Evolutionary conservation across 2,329 filamentous ascomycete genomes (phyloP).

Genomic region (Stachybotrys chartarum): DNA sequence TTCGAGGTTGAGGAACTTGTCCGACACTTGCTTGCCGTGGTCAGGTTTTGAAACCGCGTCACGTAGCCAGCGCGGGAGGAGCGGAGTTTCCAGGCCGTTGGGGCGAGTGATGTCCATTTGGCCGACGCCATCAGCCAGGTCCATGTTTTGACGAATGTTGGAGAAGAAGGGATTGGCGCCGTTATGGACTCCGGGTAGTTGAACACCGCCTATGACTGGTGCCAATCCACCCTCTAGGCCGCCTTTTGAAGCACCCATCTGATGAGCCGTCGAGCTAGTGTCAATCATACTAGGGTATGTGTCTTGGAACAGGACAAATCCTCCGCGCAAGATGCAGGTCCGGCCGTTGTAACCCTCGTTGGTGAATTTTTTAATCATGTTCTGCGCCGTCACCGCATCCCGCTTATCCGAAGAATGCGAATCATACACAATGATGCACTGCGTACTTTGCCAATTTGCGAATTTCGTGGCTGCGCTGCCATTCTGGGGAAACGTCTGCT

Average conservation of each 20-base stretch:
- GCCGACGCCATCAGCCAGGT: constrained; percentile 86
- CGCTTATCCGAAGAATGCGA: constrained; percentile 67
- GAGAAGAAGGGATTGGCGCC: constrained; percentile 84
- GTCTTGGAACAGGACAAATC: constrained; percentile 67
- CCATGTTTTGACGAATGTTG: constrained; percentile 95
- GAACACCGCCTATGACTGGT: constrained; percentile 84
- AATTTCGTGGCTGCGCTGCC: constrained; percentile 66
- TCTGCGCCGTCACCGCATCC: constrained; percentile 72
- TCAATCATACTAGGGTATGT: constrained; percentile 62
- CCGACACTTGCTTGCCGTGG: constrained; percentile 71
- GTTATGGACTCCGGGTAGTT: constrained; percentile 61
- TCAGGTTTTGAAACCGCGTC: constrained; percentile 59
- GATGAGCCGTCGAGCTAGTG: constrained; percentile 27
- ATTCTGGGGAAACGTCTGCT: constrained; percentile 70
- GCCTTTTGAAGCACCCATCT: constrained; percentile 40
- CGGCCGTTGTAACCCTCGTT: constrained; percentile 73
- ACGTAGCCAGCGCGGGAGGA: constrained; percentile 71
- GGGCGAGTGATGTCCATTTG: constrained; percentile 57
- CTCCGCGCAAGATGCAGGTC: constrained; percentile 71
- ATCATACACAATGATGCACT: constrained; percentile 83
- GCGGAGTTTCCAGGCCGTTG: constrained; percentile 33
- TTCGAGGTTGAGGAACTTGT: constrained; percentile 80
- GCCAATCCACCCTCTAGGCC: constrained; percentile 35
- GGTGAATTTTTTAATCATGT: constrained; percentile 89
- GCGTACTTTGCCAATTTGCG: constrained; percentile 64